These are phyloP conservation scores for Boletus vermiculosoides DNA, from an alignment of 768 basidiomycete genomes.

Conservation along the genomic window DNA sequence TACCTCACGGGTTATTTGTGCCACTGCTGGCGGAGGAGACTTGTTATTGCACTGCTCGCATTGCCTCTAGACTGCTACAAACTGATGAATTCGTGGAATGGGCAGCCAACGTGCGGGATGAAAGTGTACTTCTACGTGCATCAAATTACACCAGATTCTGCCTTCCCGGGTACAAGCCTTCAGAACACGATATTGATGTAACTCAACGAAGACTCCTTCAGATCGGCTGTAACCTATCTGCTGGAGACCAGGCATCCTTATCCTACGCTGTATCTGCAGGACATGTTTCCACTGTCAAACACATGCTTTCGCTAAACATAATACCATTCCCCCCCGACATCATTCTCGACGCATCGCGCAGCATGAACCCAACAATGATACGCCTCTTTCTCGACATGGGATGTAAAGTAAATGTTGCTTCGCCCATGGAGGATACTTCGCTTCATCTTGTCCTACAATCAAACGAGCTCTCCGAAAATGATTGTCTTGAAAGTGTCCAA, in stretches of 20 bases:
- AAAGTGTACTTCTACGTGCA: background rate
- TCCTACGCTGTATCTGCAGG: conserved; percentile 1
- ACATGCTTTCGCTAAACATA: background rate
- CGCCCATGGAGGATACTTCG: background rate
- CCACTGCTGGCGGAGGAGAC: rapidly evolving
- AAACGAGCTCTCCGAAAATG: too few species aligned
- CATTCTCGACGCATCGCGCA: background rate
- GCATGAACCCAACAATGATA: background rate
- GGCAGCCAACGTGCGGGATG: background rate
- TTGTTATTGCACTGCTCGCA: background rate
- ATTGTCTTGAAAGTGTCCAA: too few species aligned
- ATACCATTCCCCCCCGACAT: conserved; percentile 1
- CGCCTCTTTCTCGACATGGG: background rate
- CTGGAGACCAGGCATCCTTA: background rate
- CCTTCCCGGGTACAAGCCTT: too few species aligned
- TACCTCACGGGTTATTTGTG: background rate
- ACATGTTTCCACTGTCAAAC: background rate
- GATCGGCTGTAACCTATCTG: background rate
- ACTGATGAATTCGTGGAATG: conserved; percentile 13
- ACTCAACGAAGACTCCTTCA: conserved; percentile 9
- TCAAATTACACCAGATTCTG: background rate
- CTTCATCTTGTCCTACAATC: background rate
- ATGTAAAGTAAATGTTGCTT: background rate
- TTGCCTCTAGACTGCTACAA: background rate
- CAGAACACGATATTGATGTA: background rate